phyloP scores from a whole-genome alignment of 148 eudicot genomes.

The Pouteria glomerata region DNA sequence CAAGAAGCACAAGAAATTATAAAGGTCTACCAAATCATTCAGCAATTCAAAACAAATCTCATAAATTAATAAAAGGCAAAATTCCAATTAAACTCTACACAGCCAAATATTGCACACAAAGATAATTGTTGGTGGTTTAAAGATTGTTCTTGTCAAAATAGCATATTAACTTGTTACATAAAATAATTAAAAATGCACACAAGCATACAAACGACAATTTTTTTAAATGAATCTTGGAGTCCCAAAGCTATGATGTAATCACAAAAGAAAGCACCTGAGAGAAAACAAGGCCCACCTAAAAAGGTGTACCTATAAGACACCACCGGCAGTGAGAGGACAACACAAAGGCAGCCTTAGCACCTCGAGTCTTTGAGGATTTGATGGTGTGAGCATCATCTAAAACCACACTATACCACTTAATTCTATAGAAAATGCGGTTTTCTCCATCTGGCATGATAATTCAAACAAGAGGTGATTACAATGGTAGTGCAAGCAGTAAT shows the following conservation, averaged over 20 bases:
- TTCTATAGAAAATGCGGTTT: conserved; percentile 46
- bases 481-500: neutral
- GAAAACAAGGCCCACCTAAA: conserved; percentile 35
- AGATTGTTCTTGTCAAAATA: neutral
- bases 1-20: conserved; percentile 60
- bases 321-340: conserved; percentile 57
- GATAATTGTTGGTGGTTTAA: neutral
- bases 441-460: conserved; percentile 24
- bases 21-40: conserved; percentile 67
- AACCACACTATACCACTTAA: conserved; percentile 59
- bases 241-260: neutral
- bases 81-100: neutral
- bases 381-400: conserved; percentile 73
- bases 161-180: neutral
- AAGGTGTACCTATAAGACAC: conserved; percentile 76
- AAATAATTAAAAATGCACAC: neutral
- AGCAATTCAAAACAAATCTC: conserved; percentile 8
- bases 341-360: conserved; percentile 48
- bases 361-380: conserved; percentile 47
- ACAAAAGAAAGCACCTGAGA: neutral
- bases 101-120: neutral
- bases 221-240: neutral
- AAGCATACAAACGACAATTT: neutral
- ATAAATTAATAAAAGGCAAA: neutral
- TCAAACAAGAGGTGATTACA: neutral